A percentile compares a stretch with the other conserved stretches of the same genome.
phyloP scores from a whole-genome alignment of 768 basidiomycete genomes.

The Glaciozyma martinii region DNA sequence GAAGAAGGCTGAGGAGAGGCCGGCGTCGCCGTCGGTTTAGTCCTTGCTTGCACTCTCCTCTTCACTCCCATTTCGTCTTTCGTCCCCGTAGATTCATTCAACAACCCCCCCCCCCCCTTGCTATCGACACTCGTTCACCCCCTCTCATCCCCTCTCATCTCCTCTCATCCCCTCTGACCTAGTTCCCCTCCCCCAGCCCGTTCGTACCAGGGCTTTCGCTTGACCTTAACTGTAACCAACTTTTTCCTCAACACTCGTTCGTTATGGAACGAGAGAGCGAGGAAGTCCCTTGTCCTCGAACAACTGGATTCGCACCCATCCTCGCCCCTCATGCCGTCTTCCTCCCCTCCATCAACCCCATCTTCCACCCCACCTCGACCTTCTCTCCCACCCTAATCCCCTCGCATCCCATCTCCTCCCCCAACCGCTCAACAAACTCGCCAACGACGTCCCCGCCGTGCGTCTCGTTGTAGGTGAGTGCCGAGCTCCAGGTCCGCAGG shows the following conservation, averaged over 20 bases:
- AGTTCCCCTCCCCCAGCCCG: too few relatives aligned
- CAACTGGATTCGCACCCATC: too few relatives aligned
- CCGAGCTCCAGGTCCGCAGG: constrained; percentile 60
- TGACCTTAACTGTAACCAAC: too few relatives aligned
- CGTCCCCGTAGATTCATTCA: background rate
- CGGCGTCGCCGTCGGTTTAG: background rate
- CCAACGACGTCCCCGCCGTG: constrained; percentile 40
- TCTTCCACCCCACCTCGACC: constrained; percentile 38
- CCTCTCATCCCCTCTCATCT: too few relatives aligned
- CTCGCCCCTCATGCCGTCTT: background rate
- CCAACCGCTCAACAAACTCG: constrained; percentile 12
- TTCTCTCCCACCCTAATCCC: constrained; percentile 28
- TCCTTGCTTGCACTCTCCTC: background rate
- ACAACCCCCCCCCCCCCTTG: too few relatives aligned
- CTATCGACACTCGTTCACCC: too few relatives aligned
- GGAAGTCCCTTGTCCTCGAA: too few relatives aligned
- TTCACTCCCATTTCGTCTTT: background rate
- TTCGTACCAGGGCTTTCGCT: too few relatives aligned
- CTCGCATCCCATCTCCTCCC: constrained; percentile 19
- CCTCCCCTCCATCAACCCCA: constrained; percentile 38
- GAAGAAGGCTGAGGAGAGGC: background rate
- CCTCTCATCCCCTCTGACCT: too few relatives aligned
- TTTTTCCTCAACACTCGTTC: too few relatives aligned
- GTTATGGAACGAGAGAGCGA: too few relatives aligned
- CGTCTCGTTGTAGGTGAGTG: constrained; percentile 57